Base-by-base conservation (phyloP, 805 yeast species). In the Cyberlindnera galapagoensis region DNA sequence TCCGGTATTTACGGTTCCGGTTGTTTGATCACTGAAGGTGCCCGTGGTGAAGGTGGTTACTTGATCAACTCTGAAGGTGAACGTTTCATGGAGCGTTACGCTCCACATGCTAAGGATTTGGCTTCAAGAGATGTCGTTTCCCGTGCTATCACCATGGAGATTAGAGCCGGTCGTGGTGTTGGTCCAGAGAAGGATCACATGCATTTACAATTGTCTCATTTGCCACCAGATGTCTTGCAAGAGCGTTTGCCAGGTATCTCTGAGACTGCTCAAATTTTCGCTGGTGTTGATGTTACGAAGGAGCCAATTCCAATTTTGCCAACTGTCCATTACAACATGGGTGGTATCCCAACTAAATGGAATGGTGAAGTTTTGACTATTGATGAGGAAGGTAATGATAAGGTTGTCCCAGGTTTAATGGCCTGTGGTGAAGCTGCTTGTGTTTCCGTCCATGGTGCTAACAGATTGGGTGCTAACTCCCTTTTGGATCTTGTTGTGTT, bases 11-110 rank as follows among this genome's bases (percentile, higher is more conserved):
- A 90, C 63, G 98, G 98, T 39, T 86, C 97, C 24, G 98, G 98
- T 46, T 92, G 97, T 72, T 70, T 90, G 69, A 92, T 92, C 62
- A 92, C 98, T 36, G 98, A 92, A 68, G 98, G 98, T 69, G 95
- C 97, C 48, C 83, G 98, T 73, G 98, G 98, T 75, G 98, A 92
- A 72, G 98, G 98, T 77, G 98, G 98, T 45, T 92, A 76, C 75
- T 71, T 90, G 61, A 73, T 90, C 44, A 90, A 90, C 75, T 76
- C 87, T 48, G 95, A 92, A 68, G 98, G 98, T 74, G 98, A 90
- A 71, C 80, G 98, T 65, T 90, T 90, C 65, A 90, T 90, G 98
- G 98, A 90, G 72, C 81, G 98, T 65, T 90, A 90, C 59, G 98
- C 98, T 36, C 98, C 98, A 46, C 82, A 88, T 34, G 97, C 97